phyloP scores from a whole-genome alignment of 768 basidiomycete species.

The Lactarius evosmus region DNA sequence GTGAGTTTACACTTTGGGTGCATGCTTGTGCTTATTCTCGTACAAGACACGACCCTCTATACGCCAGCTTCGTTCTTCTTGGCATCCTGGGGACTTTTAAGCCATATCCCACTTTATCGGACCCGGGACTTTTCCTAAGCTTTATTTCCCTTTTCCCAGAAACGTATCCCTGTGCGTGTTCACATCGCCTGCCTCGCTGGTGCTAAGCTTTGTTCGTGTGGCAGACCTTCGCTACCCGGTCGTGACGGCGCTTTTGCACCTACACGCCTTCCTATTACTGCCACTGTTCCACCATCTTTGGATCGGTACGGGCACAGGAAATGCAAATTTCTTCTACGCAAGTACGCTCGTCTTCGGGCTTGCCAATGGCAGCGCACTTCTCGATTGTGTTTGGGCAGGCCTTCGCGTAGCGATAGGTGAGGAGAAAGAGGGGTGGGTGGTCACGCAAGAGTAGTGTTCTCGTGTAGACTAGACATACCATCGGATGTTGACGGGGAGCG shows the following conservation, averaged over 20 bases:
- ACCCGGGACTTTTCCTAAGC: conserved; percentile 81
- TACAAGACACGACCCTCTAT: conserved; percentile 77
- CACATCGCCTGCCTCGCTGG: neutral
- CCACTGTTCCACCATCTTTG: conserved; percentile 92
- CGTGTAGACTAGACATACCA: too few relatives aligned
- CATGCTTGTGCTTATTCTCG: conserved; percentile 6
- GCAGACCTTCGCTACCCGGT: conserved; percentile 83
- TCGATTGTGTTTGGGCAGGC: conserved; percentile 84
- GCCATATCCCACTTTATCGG: conserved; percentile 87
- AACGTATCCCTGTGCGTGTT: conserved; percentile 65
- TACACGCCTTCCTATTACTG: conserved; percentile 80
- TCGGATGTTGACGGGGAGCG: too few relatives aligned
- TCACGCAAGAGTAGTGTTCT: conserved; percentile 53
- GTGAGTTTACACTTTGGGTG: conserved; percentile 39
- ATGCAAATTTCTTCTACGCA: conserved; percentile 98
- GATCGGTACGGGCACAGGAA: conserved; percentile 88
- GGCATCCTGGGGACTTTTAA: conserved; percentile 86
- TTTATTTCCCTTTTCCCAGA: conserved; percentile 84
- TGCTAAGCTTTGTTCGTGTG: neutral
- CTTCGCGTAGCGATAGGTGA: conserved; percentile 67
- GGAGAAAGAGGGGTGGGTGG: conserved; percentile 49
- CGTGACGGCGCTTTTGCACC: conserved; percentile 75
- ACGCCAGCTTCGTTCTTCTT: conserved; percentile 68
- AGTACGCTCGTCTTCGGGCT: conserved; percentile 91
- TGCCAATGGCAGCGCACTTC: conserved; percentile 76